Percentiles rank a stretch among this genome's conserved stretches.
These are phyloP conservation scores for Penicillium argentinense DNA, from an alignment of 495 filamentous ascomycete species.

Conservation along the genomic window DNA sequence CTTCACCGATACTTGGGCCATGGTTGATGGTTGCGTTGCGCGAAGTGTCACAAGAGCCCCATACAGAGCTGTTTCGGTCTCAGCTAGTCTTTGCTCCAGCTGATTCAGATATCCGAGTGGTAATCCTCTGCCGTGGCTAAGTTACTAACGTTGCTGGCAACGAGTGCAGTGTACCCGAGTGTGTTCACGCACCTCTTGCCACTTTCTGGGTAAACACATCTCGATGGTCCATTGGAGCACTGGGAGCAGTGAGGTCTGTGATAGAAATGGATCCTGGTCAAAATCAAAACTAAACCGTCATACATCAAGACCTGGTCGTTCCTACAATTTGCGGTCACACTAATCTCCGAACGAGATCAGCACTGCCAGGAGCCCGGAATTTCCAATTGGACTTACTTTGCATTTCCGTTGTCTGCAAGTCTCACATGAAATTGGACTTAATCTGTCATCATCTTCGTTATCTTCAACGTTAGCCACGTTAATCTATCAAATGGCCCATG, in stretches of 20 bases:
- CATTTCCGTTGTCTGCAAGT: slow-evolving; percentile 30
- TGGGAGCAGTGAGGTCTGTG: slow-evolving; percentile 28
- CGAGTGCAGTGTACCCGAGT: too few species aligned
- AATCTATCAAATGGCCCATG: too few species aligned
- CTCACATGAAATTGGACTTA: slow-evolving; percentile 29
- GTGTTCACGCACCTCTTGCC: slow-evolving; percentile 23
- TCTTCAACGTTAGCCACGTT: too few species aligned
- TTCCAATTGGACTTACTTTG: slow-evolving; percentile 18
- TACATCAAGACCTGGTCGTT: not conserved
- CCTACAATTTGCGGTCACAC: slow-evolving; percentile 32
- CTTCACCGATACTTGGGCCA: slow-evolving; percentile 14
- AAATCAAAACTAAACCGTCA: not conserved
- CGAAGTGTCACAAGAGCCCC: slow-evolving; percentile 25
- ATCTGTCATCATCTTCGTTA: slow-evolving; percentile 9
- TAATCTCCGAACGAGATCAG: slow-evolving; percentile 8
- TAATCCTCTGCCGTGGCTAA: slow-evolving; percentile 17
- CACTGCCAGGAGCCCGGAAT: not conserved
- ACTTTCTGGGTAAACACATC: slow-evolving; percentile 31
- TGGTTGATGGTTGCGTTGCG: slow-evolving; percentile 8
- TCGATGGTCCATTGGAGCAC: slow-evolving; percentile 26
- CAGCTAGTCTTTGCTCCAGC: slow-evolving; percentile 29
- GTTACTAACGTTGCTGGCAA: not conserved
- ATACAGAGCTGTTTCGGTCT: slow-evolving; percentile 30
- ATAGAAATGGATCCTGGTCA: not conserved
- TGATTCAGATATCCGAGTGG: slow-evolving; percentile 31